Base-by-base conservation (phyloP, 352 stramenopile genomes). In the Phytophthora sp. region DNA sequence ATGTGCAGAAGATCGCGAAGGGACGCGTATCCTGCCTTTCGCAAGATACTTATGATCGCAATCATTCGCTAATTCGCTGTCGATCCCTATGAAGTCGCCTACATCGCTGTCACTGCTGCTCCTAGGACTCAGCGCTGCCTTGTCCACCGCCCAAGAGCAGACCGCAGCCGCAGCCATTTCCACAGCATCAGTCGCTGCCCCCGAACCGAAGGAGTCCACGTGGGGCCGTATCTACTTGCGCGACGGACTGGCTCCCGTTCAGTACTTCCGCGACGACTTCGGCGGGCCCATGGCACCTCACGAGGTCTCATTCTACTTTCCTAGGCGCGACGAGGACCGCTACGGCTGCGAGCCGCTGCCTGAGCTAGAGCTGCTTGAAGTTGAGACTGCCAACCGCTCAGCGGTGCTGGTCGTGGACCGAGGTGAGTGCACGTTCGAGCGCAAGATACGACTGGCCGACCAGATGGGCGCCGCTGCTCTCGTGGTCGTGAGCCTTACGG, bases 151-250 rank as follows among this genome's bases (percentile, higher is more conserved):
- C n/a, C n/a, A n/a, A n/a, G n/a, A n/a, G n/a, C n/a, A n/a, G n/a
- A n/a, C n/a, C n/a, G n/a, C n/a, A n/a, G n/a, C n/a, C n/a, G n/a
- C n/a, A n/a, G n/a, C n/a, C n/a, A n/a, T n/a, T n/a, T n/a, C n/a
- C n/a, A n/a, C n/a, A 5, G 16, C 36, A 11, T 24, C n/a, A 18
- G 36, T 1, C 36, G 23, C 31, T 3, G 16, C 31, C 8, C 9
- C 31, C 13, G 31, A 38, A 16, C 31, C 12, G 31, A 38, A 16
- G 31, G 54, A 63, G 31, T 47, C 56, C 9, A 54, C 58, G 7
- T 92, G 84, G 84, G 84, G 84, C 0, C 77, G 84, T 16, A 77
- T 92, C 54, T 92, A 92, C 58, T 46, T 92, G n/a, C 80, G 76
- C 31, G 69, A 86, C 27, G 84, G 79, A 2, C 54, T 89, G 21